phyloP scores from a whole-genome alignment of 805 yeast species.

The Zygotorulaspora sp. region DNA sequence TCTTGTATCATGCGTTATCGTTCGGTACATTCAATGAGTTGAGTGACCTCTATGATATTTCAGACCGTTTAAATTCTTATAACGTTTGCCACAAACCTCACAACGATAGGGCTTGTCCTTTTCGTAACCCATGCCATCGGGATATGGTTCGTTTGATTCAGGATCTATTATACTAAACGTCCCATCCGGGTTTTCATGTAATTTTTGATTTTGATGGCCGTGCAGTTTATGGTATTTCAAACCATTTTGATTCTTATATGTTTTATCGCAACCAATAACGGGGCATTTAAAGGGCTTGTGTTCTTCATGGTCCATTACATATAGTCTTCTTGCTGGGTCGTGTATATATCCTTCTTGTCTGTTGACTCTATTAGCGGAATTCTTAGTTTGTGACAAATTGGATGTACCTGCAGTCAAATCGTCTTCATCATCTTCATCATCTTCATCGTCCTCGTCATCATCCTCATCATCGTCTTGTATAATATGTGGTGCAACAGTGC shows the following conservation, averaged over 20 bases:
- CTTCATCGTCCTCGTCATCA: slow-evolving; percentile 25
- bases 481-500: slow-evolving; percentile 16
- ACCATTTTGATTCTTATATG: slow-evolving; percentile 96
- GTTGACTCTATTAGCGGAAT: slow-evolving; percentile 11
- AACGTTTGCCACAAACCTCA: slow-evolving; percentile 96
- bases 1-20: too few relatives aligned
- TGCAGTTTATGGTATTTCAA: slow-evolving; percentile 91
- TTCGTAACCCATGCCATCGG: slow-evolving; percentile 91
- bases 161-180: slow-evolving; percentile 91
- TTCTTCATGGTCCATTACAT: slow-evolving; percentile 87
- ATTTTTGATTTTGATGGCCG: slow-evolving; percentile 94
- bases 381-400: slow-evolving; percentile 14
- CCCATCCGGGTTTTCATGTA: slow-evolving; percentile 89
- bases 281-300: slow-evolving; percentile 96
- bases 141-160: slow-evolving; percentile 78
- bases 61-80: slow-evolving; percentile 91
- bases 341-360: slow-evolving; percentile 71
- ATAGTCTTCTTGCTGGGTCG: slow-evolving; percentile 92
- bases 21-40: slow-evolving; percentile 69
- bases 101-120: slow-evolving; percentile 98
- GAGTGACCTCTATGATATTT: slow-evolving; percentile 97
- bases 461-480: slow-evolving; percentile 18
- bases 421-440: slow-evolving; percentile 25
- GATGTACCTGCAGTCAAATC: slow-evolving; percentile 18
- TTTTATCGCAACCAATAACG: slow-evolving; percentile 96